Evolutionary conservation across 257 asterid genomes (phyloP), one percentile per base, ranked within the genome.

Genomic region (Solanum corneliomulleri): DNA sequence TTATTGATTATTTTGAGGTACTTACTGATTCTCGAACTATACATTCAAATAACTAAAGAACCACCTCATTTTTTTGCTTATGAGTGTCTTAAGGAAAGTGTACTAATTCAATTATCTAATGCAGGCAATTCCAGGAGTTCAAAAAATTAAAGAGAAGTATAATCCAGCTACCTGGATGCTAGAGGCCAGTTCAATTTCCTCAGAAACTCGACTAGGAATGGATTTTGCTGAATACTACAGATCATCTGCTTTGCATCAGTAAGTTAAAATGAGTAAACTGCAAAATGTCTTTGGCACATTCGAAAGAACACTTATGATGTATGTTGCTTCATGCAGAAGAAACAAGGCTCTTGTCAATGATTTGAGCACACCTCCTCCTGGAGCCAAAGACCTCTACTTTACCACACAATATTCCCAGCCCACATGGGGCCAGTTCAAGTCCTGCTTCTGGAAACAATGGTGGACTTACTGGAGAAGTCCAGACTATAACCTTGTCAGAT

Each of bases 161-260:
- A 93, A 93, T 90, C 93, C 94, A 88, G 94, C 95, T 37, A 90
- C 93, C 16, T 93, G 94, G 95, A 91, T 93, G 95, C 92, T 91
- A 20, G 94, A 91, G 86, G 92, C 89, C 52, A 93, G 91, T 86
- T 92, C 94, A 49, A 87, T 66, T 18, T 90, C 89, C 44, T 87
- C 89, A 84, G 95, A 93, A 87, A 21, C 69, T 7, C 89, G 88
- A 29, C 92, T 92, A 72, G 93, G 92, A 72, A 88, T 90, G 47
- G 92, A 93, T 90, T 92, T 93, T 70, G 93, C 90, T 21, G 92
- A 93, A 84, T 84, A 90, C 91, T 93, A 93, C 91, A 90, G 89
- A 86, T 86, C 92, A 42, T 84, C 95, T 82, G 13, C 91, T 47
- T 89, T 92, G 70, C 82, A 88, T 86, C 88, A 85, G 94, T 91